Evolutionary conservation across 495 filamentous ascomycete species (phyloP).

Genomic region (Copromyces sp.): DNA sequence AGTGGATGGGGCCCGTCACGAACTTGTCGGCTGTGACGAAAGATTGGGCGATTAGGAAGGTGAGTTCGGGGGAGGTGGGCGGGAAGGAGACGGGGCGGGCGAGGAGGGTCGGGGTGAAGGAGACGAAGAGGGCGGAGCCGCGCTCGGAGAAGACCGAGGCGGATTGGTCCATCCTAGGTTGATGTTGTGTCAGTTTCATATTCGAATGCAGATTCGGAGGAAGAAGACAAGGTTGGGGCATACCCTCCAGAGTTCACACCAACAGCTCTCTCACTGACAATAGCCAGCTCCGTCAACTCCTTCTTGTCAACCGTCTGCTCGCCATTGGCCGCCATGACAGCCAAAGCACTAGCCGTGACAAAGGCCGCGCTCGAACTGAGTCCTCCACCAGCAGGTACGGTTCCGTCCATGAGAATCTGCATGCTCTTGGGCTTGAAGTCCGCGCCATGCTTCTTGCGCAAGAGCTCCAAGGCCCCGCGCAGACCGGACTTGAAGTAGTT

Average conservation of each 20-base stretch:
- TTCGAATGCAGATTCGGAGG: neutral
- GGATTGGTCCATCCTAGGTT: slow-evolving; percentile 85
- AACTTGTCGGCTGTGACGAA: slow-evolving; percentile 93
- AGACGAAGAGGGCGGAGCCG: slow-evolving; percentile 81
- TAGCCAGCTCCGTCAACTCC: slow-evolving; percentile 77
- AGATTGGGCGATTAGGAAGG: slow-evolving; percentile 87
- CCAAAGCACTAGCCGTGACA: slow-evolving; percentile 80
- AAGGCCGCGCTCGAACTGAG: slow-evolving; percentile 92
- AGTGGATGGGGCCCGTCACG: slow-evolving; percentile 82
- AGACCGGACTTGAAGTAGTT: slow-evolving; percentile 97
- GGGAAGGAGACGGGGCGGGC: slow-evolving; percentile 79
- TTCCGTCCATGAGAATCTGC: slow-evolving; percentile 83
- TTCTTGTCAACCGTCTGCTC: slow-evolving; percentile 73
- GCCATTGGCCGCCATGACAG: slow-evolving; percentile 79
- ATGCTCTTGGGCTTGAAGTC: slow-evolving; percentile 63
- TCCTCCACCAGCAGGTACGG: slow-evolving; percentile 83
- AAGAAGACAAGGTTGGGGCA: slow-evolving; percentile 17
- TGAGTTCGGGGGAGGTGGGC: slow-evolving; percentile 66
- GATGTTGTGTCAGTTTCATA: neutral
- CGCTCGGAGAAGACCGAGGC: slow-evolving; percentile 85
- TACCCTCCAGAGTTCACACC: slow-evolving; percentile 94
- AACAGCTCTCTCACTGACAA: slow-evolving; percentile 87
- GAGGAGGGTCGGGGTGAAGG: slow-evolving; percentile 71
- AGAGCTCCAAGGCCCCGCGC: slow-evolving; percentile 65
- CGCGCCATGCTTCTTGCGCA: slow-evolving; percentile 54